phyloP scores from a whole-genome alignment of 1,284 basidiomycete species.

The Leccinum fallax region DNA sequence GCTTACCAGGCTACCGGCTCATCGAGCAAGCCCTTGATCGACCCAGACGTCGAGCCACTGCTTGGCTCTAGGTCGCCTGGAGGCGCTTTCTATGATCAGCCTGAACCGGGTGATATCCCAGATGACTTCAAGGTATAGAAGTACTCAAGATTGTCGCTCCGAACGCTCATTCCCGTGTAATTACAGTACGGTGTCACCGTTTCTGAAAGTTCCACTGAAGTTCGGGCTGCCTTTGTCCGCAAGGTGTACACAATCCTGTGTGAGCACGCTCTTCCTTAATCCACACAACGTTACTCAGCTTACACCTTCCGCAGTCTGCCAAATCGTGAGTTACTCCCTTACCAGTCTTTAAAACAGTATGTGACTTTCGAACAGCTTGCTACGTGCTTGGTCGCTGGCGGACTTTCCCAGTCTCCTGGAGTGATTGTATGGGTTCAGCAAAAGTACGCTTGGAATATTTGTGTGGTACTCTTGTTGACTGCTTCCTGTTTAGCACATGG shows the following conservation, averaged over 20 bases:
- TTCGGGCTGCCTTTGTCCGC: slow-evolving; percentile 74
- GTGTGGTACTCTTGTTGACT: slow-evolving; percentile 3
- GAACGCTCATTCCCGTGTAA: slow-evolving; percentile 13
- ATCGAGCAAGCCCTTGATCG: slow-evolving; percentile 36
- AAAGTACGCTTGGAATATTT: slow-evolving; percentile 50
- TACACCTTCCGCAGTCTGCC: slow-evolving; percentile 50
- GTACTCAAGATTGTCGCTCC: neutral
- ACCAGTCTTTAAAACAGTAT: neutral
- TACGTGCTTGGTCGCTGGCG: slow-evolving; percentile 68
- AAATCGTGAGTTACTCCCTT: slow-evolving; percentile 54
- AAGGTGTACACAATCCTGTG: slow-evolving; percentile 83
- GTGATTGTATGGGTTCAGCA: slow-evolving; percentile 67
- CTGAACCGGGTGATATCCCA: slow-evolving; percentile 67
- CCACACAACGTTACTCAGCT: slow-evolving; percentile 6
- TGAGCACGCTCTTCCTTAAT: slow-evolving; percentile 43
- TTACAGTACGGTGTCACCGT: slow-evolving; percentile 76
- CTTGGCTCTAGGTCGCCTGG: slow-evolving; percentile 46
- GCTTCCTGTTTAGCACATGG: slow-evolving; percentile 56
- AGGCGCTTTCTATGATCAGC: slow-evolving; percentile 67
- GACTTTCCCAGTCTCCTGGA: slow-evolving; percentile 58
- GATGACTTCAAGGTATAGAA: slow-evolving; percentile 79
- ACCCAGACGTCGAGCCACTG: slow-evolving; percentile 46
- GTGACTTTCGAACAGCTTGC: slow-evolving; percentile 50
- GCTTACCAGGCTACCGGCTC: slow-evolving; percentile 45
- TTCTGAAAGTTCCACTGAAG: slow-evolving; percentile 69